Percentiles rank a stretch among this genome's conserved stretches.
Evolutionary conservation across 495 filamentous ascomycete genomes (phyloP).

Genomic region (Penicillium verhagenii): DNA sequence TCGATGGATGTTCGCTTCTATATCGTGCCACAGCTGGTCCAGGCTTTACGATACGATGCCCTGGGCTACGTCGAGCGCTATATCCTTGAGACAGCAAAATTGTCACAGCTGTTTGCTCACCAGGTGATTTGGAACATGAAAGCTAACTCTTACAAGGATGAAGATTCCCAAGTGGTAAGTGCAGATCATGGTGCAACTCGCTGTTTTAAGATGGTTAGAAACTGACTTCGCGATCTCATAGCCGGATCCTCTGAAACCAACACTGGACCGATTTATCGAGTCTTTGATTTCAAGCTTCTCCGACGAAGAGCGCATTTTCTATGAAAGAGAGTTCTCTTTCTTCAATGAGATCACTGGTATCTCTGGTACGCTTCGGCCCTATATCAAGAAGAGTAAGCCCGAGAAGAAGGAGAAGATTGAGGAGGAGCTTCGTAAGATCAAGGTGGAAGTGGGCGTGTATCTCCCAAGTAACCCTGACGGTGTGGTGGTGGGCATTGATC

Average conservation of each 20-base stretch:
- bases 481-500: constrained; percentile 94
- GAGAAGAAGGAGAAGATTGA: constrained; percentile 99
- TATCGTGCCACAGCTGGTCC: constrained; percentile 96
- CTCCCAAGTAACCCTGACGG: constrained; percentile 96
- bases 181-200: background rate
- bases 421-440: constrained; percentile 94
- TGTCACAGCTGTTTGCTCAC: constrained; percentile 95
- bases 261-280: constrained; percentile 84
- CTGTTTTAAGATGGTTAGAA: constrained; percentile 23
- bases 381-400: constrained; percentile 86
- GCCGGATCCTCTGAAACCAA: constrained; percentile 92
- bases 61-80: constrained; percentile 95
- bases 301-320: constrained; percentile 74
- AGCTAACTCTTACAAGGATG: constrained; percentile 96
- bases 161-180: constrained; percentile 83
- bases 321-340: constrained; percentile 93
- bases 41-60: constrained; percentile 91
- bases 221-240: constrained; percentile 38
- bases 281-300: constrained; percentile 82
- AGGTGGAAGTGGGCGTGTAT: constrained; percentile 95
- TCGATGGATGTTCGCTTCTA: constrained; percentile 97
- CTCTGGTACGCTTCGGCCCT: constrained; percentile 91
- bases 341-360: constrained; percentile 96
- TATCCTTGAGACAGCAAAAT: constrained; percentile 91
- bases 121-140: constrained; percentile 99